Conservation (phyloP, 176 grass and related monocot genomes). For the Elaeis guineensis region DNA sequence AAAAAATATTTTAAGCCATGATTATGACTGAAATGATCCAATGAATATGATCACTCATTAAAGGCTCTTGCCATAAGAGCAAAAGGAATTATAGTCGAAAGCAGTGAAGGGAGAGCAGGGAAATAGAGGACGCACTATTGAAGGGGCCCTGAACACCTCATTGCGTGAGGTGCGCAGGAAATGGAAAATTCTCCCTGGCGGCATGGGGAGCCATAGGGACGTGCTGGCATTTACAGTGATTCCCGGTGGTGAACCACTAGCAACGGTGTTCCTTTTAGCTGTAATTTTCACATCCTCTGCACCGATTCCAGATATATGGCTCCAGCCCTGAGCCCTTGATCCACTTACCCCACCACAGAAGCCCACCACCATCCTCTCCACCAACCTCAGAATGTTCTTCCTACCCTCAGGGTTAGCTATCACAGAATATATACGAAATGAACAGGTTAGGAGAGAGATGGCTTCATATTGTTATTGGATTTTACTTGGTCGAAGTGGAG, state of each 20-base stretch:
- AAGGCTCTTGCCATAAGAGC: too few relatives aligned
- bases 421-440: background rate
- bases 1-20: too few relatives aligned
- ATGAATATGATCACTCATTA: too few relatives aligned
- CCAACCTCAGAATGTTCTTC: constrained; percentile 36
- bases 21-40: too few relatives aligned
- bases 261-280: constrained; percentile 14
- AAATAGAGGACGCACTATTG: too few relatives aligned
- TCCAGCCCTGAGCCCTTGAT: constrained; percentile 21
- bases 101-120: too few relatives aligned
- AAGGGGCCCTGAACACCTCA: background rate
- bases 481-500: background rate
- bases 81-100: too few relatives aligned
- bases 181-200: constrained; percentile 28
- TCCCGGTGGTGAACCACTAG: background rate
- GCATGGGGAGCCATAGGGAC: constrained; percentile 33
- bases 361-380: constrained; percentile 31
- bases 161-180: constrained; percentile 34
- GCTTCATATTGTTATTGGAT: background rate
- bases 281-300: constrained; percentile 32
- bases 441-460: background rate
- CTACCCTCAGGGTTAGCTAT: constrained; percentile 29
- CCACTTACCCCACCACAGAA: constrained; percentile 28
- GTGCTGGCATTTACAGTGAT: constrained; percentile 23
- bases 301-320: constrained; percentile 19